Percentiles rank a stretch among this genome's conserved stretches.
phyloP scores from a whole-genome alignment of 106 monocot genomes.

The Dendrobium officinale region DNA sequence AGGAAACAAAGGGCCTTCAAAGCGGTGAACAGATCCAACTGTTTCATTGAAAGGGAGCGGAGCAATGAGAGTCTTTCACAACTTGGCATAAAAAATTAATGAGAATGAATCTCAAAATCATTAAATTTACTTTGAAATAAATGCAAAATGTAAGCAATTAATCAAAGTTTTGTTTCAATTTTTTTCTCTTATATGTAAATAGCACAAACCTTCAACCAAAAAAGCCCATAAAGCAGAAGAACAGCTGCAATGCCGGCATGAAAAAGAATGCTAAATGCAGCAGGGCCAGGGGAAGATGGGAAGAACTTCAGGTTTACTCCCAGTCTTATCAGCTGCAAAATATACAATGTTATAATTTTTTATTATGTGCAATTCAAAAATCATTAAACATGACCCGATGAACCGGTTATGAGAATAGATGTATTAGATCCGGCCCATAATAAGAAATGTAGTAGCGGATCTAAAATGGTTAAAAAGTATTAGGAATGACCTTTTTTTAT shows the following conservation, averaged over 20 bases:
- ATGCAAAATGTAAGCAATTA: too few relatives aligned
- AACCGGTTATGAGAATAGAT: too few relatives aligned
- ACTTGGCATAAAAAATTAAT: background rate
- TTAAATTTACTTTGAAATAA: background rate
- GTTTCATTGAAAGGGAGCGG: conserved; percentile 11
- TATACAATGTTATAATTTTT: background rate
- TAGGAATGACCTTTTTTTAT: too few relatives aligned
- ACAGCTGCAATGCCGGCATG: conserved; percentile 84
- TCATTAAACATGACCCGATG: too few relatives aligned
- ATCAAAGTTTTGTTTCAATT: background rate
- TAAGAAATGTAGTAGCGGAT: too few relatives aligned
- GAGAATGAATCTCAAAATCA: background rate
- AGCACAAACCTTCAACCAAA: conserved; percentile 78
- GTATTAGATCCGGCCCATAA: too few relatives aligned
- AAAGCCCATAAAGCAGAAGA: conserved; percentile 69
- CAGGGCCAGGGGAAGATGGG: conserved; percentile 53
- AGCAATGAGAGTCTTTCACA: background rate
- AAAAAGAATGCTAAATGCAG: conserved; percentile 61
- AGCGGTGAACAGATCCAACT: conserved; percentile 93
- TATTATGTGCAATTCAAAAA: too few relatives aligned
- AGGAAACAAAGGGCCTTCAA: conserved; percentile 67
- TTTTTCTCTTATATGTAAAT: background rate
- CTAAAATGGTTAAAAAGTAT: too few relatives aligned
- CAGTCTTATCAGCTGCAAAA: conserved; percentile 53
- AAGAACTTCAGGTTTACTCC: conserved; percentile 80